These are phyloP conservation scores for Wickerhamiella hasegawae DNA, from an alignment of 805 yeast genomes.

Conservation along the genomic window DNA sequence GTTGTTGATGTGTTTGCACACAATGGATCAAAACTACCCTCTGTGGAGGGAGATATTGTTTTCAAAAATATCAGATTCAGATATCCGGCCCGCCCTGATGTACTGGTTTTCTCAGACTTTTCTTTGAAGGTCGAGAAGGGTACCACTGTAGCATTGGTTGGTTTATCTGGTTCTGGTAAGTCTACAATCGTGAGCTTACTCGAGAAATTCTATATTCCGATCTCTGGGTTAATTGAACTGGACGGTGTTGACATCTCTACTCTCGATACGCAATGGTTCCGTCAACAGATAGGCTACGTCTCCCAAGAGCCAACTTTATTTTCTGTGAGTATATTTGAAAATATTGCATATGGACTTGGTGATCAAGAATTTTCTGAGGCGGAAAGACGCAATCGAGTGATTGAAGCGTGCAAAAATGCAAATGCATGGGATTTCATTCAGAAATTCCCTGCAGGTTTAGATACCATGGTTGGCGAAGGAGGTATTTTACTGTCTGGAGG, in stretches of 20 bases:
- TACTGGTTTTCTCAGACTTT: slow-evolving; percentile 18
- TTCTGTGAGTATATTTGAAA: slow-evolving; percentile 71
- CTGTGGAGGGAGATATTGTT: slow-evolving; percentile 26
- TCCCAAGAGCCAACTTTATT: slow-evolving; percentile 91
- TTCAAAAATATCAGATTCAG: slow-evolving; percentile 16
- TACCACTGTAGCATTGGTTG: slow-evolving; percentile 74
- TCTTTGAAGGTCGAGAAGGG: slow-evolving; percentile 45
- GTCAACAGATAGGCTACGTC: slow-evolving; percentile 66
- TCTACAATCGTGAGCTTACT: slow-evolving; percentile 70
- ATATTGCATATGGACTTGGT: slow-evolving; percentile 64
- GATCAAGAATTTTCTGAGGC: slow-evolving; percentile 38
- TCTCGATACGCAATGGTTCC: slow-evolving; percentile 53
- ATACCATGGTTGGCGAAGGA: slow-evolving; percentile 21
- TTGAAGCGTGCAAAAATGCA: slow-evolving; percentile 21
- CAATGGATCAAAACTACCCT: slow-evolving; percentile 11
- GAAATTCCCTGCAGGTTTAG: slow-evolving; percentile 46
- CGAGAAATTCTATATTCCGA: slow-evolving; percentile 73
- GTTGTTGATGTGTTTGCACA: slow-evolving; percentile 16
- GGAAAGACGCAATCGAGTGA: slow-evolving; percentile 21
- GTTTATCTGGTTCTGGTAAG: slow-evolving; percentile 88
- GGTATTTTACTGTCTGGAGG: slow-evolving; percentile 45
- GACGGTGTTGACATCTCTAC: slow-evolving; percentile 69
- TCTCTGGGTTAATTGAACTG: slow-evolving; percentile 50
- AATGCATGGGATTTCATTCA: slow-evolving; percentile 23
- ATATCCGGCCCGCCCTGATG: slow-evolving; percentile 21